phyloP scores from a whole-genome alignment of 2,329 filamentous ascomycete genomes.

The Aspergillus quadrilineatus region DNA sequence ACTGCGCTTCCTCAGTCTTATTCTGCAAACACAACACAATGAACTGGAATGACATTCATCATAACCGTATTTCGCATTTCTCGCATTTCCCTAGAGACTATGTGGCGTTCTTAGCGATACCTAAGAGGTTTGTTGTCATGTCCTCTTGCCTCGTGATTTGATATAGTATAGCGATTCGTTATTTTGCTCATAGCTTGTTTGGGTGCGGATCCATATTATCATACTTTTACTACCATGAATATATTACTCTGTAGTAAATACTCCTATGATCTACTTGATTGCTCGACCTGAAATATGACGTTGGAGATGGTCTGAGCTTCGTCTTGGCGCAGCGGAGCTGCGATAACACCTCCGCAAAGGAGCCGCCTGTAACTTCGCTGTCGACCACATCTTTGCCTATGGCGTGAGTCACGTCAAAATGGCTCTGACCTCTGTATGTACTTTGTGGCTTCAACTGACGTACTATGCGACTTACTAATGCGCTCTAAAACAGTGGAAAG shows the following conservation, averaged over 20 bases:
- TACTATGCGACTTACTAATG: conserved; percentile 11
- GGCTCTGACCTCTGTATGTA: conserved; percentile 45
- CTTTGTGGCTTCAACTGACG: background rate
- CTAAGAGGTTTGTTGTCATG: background rate
- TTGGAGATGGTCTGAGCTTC: conserved; percentile 10
- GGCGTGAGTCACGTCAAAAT: conserved; percentile 38
- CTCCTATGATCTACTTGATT: too few relatives aligned
- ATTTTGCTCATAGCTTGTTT: background rate
- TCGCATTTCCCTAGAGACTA: background rate
- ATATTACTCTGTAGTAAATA: background rate
- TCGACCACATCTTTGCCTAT: conserved; percentile 25
- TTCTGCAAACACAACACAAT: conserved; percentile 7
- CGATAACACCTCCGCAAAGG: conserved; percentile 17
- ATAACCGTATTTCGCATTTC: background rate
- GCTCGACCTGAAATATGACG: conserved; percentile 2
- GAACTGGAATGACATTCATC: background rate
- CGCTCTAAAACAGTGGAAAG: conserved; percentile 75
- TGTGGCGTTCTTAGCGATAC: background rate
- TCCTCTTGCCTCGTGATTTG: background rate
- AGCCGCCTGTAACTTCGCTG: conserved; percentile 12
- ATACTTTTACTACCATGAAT: background rate
- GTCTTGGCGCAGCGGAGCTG: conserved; percentile 22
- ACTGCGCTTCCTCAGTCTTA: conserved; percentile 15
- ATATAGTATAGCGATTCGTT: conserved; percentile 4
- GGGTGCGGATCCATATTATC: background rate